A percentile compares a stretch with the other conserved stretches of the same genome.
These are phyloP conservation scores for Cladosporium sp. DNA, from an alignment of 2,329 filamentous ascomycete species.

Conservation along the genomic window DNA sequence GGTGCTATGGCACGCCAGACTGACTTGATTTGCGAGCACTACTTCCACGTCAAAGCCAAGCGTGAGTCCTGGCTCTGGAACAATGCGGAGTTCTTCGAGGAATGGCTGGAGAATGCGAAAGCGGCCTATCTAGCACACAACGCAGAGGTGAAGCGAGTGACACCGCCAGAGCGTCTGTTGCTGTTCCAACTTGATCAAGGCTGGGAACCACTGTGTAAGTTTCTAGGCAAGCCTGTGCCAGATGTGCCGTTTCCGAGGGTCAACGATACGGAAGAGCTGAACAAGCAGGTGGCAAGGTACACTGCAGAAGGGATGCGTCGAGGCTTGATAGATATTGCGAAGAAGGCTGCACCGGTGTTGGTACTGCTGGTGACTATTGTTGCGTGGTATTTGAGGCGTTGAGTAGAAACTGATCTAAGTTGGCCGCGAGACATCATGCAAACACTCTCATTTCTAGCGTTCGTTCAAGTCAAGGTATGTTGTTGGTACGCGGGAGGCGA, in stretches of 20 bases:
- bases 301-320: background rate
- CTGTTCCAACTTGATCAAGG: slow-evolving; percentile 16
- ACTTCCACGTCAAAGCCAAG: slow-evolving; percentile 8
- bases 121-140: slow-evolving; percentile 18
- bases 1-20: background rate
- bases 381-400: background rate
- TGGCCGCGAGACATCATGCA: background rate
- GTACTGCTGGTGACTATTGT: background rate
- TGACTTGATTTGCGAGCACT: slow-evolving; percentile 9
- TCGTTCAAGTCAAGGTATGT: too few species aligned
- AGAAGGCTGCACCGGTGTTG: background rate
- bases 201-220: slow-evolving; percentile 22
- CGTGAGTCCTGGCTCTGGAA: slow-evolving; percentile 7
- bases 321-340: slow-evolving; percentile 2
- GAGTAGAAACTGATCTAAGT: background rate
- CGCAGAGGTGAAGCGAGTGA: slow-evolving; percentile 9
- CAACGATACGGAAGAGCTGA: slow-evolving; percentile 6
- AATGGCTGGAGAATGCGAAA: slow-evolving; percentile 14
- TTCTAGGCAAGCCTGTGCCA: slow-evolving; percentile 18
- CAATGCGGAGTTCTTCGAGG: slow-evolving; percentile 7
- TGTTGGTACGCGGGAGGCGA: background rate
- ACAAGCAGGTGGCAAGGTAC: background rate
- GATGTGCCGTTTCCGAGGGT: background rate
- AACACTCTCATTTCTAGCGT: too few species aligned
- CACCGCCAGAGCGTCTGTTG: slow-evolving; percentile 17